Conservation (phyloP, 2,329 filamentous ascomycete species). For the Sphaerulina populicola region DNA sequence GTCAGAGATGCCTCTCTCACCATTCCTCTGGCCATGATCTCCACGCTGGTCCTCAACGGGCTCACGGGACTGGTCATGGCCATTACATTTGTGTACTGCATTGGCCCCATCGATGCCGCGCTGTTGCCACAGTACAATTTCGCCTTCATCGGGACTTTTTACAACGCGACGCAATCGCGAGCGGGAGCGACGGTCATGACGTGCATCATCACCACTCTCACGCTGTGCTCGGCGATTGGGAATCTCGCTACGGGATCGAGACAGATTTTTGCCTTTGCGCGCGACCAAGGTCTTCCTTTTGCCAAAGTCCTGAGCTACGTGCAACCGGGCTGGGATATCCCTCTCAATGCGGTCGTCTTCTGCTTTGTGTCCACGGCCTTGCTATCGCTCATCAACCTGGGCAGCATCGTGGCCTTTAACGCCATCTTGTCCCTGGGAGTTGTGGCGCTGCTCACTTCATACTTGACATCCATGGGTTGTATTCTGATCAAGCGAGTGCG, state of each 20-base stretch:
- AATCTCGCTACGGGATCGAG: slow-evolving; percentile 36
- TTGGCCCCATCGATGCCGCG: slow-evolving; percentile 31
- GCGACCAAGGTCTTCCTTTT: slow-evolving; percentile 39
- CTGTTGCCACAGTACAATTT: slow-evolving; percentile 20
- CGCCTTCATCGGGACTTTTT: slow-evolving; percentile 33
- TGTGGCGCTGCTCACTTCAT: slow-evolving; percentile 31
- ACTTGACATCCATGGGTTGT: slow-evolving; percentile 25
- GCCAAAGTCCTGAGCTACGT: slow-evolving; percentile 21
- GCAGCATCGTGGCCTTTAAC: slow-evolving; percentile 37
- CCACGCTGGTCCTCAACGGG: slow-evolving; percentile 36
- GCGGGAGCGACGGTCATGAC: slow-evolving; percentile 30
- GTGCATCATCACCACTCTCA: slow-evolving; percentile 34
- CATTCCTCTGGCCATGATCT: slow-evolving; percentile 37
- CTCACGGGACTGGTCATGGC: slow-evolving; percentile 36
- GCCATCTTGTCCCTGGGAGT: slow-evolving; percentile 35
- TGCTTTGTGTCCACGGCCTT: slow-evolving; percentile 21
- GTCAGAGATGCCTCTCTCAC: slow-evolving; percentile 28
- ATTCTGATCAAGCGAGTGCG: slow-evolving; percentile 23
- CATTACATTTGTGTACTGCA: slow-evolving; percentile 35
- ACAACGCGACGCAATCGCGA: slow-evolving; percentile 31
- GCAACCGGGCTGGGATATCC: slow-evolving; percentile 22
- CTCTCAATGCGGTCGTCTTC: slow-evolving; percentile 25
- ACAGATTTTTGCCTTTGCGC: slow-evolving; percentile 39
- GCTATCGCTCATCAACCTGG: slow-evolving; percentile 28
- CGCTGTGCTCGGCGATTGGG: slow-evolving; percentile 35